These are phyloP conservation scores for Claviceps fusiformis DNA, from an alignment of 2,329 filamentous ascomycete species.

Conservation along the genomic window DNA sequence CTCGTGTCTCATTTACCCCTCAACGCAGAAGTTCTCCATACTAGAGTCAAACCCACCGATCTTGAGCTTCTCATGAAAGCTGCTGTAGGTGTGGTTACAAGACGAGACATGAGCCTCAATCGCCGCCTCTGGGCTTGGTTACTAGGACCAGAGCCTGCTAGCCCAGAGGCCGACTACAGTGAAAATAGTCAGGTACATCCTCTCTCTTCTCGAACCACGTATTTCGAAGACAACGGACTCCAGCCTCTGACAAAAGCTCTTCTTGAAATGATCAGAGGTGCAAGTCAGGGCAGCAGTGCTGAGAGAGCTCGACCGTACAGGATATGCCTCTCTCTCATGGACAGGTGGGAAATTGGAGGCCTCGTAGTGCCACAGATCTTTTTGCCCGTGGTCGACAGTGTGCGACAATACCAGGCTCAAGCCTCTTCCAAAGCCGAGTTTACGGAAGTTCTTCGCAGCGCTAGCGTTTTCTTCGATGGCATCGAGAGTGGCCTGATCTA, in stretches of 20 bases:
- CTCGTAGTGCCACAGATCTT: constrained; percentile 82
- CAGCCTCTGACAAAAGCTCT: constrained; percentile 61
- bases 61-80: constrained; percentile 70
- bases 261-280: constrained; percentile 55
- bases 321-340: constrained; percentile 91
- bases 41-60: constrained; percentile 58
- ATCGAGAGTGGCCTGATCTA: constrained; percentile 93
- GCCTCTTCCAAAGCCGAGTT: constrained; percentile 58
- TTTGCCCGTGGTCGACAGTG: constrained; percentile 68
- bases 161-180: constrained; percentile 32
- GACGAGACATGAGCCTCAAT: constrained; percentile 94
- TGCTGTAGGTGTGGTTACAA: constrained; percentile 72
- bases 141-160: constrained; percentile 57
- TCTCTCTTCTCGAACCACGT: constrained; percentile 54
- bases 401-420: constrained; percentile 57
- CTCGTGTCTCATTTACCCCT: constrained; percentile 83
- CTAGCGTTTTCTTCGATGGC: constrained; percentile 92
- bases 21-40: constrained; percentile 67
- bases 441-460: constrained; percentile 78
- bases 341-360: constrained; percentile 92
- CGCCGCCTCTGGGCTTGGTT: constrained; percentile 93
- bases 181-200: constrained; percentile 30
- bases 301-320: constrained; percentile 77
- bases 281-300: constrained; percentile 18
- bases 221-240: constrained; percentile 72